Base-by-base conservation (phyloP, 768 basidiomycete genomes). In the Xerocomellus amylosporus region DNA sequence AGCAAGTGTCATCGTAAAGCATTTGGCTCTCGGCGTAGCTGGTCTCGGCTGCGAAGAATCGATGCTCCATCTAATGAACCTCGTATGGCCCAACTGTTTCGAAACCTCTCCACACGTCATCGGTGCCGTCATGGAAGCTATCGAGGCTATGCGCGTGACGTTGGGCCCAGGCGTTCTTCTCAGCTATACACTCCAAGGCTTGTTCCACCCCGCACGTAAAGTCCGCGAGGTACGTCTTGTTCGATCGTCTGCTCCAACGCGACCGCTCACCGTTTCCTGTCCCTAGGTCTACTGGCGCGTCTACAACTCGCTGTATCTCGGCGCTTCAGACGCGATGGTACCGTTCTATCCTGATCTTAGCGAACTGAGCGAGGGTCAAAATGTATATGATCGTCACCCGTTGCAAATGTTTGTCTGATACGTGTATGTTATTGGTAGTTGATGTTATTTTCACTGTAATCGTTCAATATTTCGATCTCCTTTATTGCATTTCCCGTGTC, bases 11-110 rank as follows among this genome's bases (percentile, higher is more conserved):
- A 99, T 99, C 62, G 96, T 99, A 65, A 98, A 98, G 76, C 97
- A 99, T 69, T 76, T 99, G 42, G 93, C 97, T 4, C 82, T 99
- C 30, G 97, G 97, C 40, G 94, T 97, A 7, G 95, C 97, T 1
- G 97, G 97, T 43, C 81, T 98, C 26, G 96, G 97, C 1, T 95
- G 93, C 64, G 97, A 99, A 74, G 97, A 99, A 73, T 96, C 96
- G 13, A 91, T 98, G 85, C 81, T 93, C 49, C 97, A 99, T 67
- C 74, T 98, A 46, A 92, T 98, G 87, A 99, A 99, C 70, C 83
- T 99, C 26, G 90, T 98, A 14, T 98, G 95, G 95, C 97, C 97
- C 2, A 98, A 98, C 69, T 95, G 94, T 72, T 98, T 98, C 71
- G 96, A 98, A 76, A 96, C 95, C 2, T 93, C 89, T 14, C 97